Base-by-base conservation (phyloP, 208 protist species). In the Leishmania lainsoni region DNA sequence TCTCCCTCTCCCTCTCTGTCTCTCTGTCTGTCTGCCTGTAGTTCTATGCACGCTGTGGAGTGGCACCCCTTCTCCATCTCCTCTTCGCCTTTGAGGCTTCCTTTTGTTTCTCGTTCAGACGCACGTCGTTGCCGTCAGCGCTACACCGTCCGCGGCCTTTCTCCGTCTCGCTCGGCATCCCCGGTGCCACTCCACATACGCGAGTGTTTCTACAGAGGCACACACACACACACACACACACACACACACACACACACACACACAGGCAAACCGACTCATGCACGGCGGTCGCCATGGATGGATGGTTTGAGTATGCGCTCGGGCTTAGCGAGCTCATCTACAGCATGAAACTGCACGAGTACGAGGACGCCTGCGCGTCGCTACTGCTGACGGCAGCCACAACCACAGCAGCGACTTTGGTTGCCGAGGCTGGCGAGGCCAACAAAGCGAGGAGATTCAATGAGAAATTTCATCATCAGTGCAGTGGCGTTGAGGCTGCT, bases 261-360 rank as follows among this genome's bases (percentile, higher is more conserved):
- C 10, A 45, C 5, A 59, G 4, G 48, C 49, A 32, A 3, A 76
- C 17, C 14, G 26, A 59, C 72, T 32, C 52, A 26, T 8, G 3
- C 20, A 29, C 32, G 32, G 54, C 32, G 20, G 29, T 20, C 4
- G 32, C 35, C 45, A 86, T 93, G 85, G 81, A 95, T 72, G 58
- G 78, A 3, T 95, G 90, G 90, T 92, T 95, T 54, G 56, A 86
- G 39, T 89, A 91, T 59, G 86, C 84, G 22, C 76, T 89, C 16
- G 71, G 61, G 20, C 52, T 91, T 17, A 89, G 83, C 66, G 90
- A 88, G 76, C 73, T 88, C 26, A 69, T 95, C 59, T 91, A 89
- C 76, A 79, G 81, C 51, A 87, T 86, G 81, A 95, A 95, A 79
- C 80, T 93, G 26, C 68, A 76, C n/a, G 72, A 89, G 56, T 95